Conservation (phyloP, 805 yeast species). For the Yamadazyma sp. region DNA sequence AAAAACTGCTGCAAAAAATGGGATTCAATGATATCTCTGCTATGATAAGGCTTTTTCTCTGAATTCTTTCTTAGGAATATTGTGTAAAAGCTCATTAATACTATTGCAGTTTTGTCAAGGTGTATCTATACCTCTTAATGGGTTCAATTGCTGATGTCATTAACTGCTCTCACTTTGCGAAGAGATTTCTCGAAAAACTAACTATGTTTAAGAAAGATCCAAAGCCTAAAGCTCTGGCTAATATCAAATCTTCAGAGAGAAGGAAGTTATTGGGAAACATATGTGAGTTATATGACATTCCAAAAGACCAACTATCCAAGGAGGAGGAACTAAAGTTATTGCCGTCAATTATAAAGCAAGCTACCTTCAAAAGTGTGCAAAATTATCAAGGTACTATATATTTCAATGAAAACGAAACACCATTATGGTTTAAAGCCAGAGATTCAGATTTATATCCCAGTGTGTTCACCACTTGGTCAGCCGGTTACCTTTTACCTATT, state of each 20-base stretch:
- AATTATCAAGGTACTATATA: conserved; percentile 61
- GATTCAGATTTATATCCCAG: conserved; percentile 66
- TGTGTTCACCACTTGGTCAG: conserved; percentile 66
- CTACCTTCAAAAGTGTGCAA: conserved; percentile 55
- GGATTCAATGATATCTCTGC: too few species aligned
- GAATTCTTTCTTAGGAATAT: too few species aligned
- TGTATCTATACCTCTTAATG: too few species aligned
- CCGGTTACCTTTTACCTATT: conserved; percentile 62
- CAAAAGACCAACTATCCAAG: conserved; percentile 36
- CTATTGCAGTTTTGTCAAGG: too few species aligned
- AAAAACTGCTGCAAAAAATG: too few species aligned
- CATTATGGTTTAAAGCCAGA: conserved; percentile 67
- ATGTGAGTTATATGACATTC: conserved; percentile 39
- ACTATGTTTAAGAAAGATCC: conserved; percentile 55
- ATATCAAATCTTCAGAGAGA: conserved; percentile 79
- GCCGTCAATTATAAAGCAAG: conserved; percentile 56
- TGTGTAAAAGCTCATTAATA: too few species aligned
- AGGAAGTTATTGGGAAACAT: conserved; percentile 48
- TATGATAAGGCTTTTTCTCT: too few species aligned
- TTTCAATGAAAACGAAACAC: conserved; percentile 59
- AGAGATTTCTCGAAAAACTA: too few species aligned
- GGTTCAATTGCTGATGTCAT: too few species aligned
- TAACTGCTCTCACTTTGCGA: too few species aligned
- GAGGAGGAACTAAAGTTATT: conserved; percentile 41
- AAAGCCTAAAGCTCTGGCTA: conserved; percentile 68